Conservation (phyloP, 441 rosid species). For the Erodium texanum region DNA sequence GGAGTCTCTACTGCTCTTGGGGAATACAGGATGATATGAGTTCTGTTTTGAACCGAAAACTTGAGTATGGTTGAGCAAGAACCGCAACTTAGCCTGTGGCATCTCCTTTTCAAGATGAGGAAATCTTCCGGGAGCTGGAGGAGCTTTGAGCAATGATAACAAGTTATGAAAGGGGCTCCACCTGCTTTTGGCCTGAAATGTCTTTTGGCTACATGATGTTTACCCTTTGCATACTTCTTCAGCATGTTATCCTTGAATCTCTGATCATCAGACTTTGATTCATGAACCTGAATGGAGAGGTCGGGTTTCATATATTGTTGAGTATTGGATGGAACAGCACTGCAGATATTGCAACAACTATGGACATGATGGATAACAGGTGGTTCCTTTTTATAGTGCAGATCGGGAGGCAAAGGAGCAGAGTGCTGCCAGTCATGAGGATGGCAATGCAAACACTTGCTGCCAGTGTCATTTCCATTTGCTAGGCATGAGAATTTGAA, state of each 20-base stretch:
- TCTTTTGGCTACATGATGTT: conserved; percentile 41
- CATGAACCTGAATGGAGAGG: conserved; percentile 28
- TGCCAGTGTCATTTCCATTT: conserved; percentile 16
- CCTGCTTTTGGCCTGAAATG: conserved; percentile 65
- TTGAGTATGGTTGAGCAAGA: conserved; percentile 57
- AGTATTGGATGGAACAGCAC: conserved; percentile 58
- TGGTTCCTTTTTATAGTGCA: conserved; percentile 12
- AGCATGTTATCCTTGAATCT: conserved; percentile 30
- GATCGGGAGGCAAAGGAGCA: conserved; percentile 20
- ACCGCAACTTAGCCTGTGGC: conserved; percentile 66
- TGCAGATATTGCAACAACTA: conserved; percentile 25
- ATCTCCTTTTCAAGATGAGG: conserved; percentile 40
- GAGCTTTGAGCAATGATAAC: conserved; percentile 46
- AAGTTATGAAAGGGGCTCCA: conserved; percentile 71
- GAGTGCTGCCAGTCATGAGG: conserved; percentile 33
- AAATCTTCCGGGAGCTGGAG: conserved; percentile 75
- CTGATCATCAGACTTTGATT: conserved; percentile 45
- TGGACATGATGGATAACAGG: conserved; percentile 26
- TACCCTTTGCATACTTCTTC: conserved; percentile 40
- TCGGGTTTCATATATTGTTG: conserved; percentile 37
- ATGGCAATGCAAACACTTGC: conserved; percentile 29
- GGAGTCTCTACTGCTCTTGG: conserved; percentile 27
- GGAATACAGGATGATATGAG: conserved; percentile 40
- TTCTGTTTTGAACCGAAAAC: conserved; percentile 40
- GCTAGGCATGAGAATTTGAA: neutral